These are phyloP conservation scores for Fusarium sp. DNA, from an alignment of 2,329 filamentous ascomycete species.

Conservation along the genomic window DNA sequence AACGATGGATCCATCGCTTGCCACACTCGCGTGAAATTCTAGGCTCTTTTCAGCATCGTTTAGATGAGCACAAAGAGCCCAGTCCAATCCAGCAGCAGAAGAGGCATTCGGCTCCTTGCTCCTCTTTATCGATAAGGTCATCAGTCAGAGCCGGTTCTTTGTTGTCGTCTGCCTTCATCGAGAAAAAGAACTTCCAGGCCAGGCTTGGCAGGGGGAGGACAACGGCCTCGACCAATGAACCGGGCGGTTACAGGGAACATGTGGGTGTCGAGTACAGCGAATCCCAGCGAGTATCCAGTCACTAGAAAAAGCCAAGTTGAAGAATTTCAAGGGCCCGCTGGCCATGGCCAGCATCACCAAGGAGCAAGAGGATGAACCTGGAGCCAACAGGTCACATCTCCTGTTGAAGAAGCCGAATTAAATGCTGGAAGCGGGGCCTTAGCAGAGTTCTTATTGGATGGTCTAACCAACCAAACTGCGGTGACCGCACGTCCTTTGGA, in stretches of 20 bases:
- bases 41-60: conserved; percentile 23
- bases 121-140: conserved; percentile 27
- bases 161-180: conserved; percentile 2
- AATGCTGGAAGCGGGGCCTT: conserved; percentile 14
- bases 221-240: conserved; percentile 35
- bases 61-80: conserved; percentile 28
- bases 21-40: conserved; percentile 25
- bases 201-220: conserved; percentile 39
- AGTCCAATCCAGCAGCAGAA: conserved; percentile 28
- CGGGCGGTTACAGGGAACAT: conserved; percentile 27
- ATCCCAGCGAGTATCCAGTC: conserved; percentile 26
- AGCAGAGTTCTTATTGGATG: conserved; percentile 9
- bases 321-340: conserved; percentile 2
- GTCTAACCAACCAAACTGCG: conserved; percentile 17
- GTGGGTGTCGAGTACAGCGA: conserved; percentile 10
- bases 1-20: conserved; percentile 2
- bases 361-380: conserved; percentile 2
- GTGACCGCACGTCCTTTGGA: conserved; percentile 28
- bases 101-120: not conserved
- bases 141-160: conserved; percentile 1
- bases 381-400: conserved; percentile 27
- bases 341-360: not conserved
- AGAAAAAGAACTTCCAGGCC: conserved; percentile 16
- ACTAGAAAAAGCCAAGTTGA: conserved; percentile 24
- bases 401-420: conserved; percentile 26